These are phyloP conservation scores for Endothia cerciana DNA, from an alignment of 2,329 filamentous ascomycete genomes.

Conservation along the genomic window DNA sequence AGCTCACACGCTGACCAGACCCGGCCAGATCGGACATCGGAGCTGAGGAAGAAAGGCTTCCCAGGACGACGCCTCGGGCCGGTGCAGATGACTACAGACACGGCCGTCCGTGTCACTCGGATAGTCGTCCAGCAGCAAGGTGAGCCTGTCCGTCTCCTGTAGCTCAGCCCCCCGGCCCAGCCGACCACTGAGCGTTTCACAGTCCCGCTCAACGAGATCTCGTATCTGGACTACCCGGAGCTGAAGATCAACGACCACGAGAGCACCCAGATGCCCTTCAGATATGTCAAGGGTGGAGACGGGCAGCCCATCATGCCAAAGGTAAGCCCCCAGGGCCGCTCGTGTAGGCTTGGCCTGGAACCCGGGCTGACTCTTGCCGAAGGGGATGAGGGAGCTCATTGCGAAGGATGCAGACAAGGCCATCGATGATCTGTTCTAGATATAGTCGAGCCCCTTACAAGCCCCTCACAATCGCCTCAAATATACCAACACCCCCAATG, in stretches of 20 bases:
- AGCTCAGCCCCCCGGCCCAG: not conserved
- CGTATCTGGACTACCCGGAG: slow-evolving; percentile 87
- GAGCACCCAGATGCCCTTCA: slow-evolving; percentile 96
- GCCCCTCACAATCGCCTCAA: slow-evolving; percentile 56
- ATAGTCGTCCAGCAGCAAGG: slow-evolving; percentile 84
- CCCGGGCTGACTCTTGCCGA: slow-evolving; percentile 33
- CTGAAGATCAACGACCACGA: slow-evolving; percentile 89
- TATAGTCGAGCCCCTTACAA: slow-evolving; percentile 13
- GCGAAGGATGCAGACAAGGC: slow-evolving; percentile 92
- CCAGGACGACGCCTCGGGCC: slow-evolving; percentile 84
- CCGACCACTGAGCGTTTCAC: slow-evolving; percentile 23
- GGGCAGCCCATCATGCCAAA: slow-evolving; percentile 89
- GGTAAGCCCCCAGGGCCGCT: slow-evolving; percentile 54
- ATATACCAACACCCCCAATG: slow-evolving; percentile 63
- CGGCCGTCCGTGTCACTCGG: slow-evolving; percentile 89
- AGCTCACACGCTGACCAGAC: not conserved
- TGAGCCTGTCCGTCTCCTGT: slow-evolving; percentile 45
- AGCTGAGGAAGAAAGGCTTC: slow-evolving; percentile 92
- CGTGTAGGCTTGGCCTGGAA: not conserved
- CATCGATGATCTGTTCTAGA: slow-evolving; percentile 79
- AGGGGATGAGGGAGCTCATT: slow-evolving; percentile 96
- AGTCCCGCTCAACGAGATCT: slow-evolving; percentile 79
- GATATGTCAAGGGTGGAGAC: slow-evolving; percentile 79
- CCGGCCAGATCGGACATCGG: slow-evolving; percentile 82
- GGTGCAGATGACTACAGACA: slow-evolving; percentile 98